Percentiles rank a stretch among this genome's conserved stretches.
phyloP scores from a whole-genome alignment of 805 yeast genomes.

The Jamesozyma lodderae region DNA sequence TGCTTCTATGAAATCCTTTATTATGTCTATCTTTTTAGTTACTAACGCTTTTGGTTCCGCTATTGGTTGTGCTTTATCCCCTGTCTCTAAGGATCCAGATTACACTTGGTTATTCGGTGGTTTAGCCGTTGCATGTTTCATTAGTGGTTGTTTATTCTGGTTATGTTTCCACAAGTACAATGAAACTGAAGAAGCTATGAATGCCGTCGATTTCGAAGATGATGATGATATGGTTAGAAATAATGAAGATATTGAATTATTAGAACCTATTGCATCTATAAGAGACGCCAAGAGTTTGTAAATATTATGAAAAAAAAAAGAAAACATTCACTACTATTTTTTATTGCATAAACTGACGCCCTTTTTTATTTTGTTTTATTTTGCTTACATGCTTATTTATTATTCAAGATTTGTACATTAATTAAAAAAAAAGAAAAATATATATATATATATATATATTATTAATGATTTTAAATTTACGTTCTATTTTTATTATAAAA shows the following conservation, averaged over 20 bases:
- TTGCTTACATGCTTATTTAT: no score
- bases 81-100: conserved; percentile 61
- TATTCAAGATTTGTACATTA: no score
- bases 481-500: no score
- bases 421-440: no score
- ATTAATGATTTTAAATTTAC: no score
- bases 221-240: conserved; percentile 9
- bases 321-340: no score
- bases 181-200: conserved; percentile 47
- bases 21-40: conserved; percentile 49
- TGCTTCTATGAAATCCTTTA: conserved; percentile 37
- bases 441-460: no score
- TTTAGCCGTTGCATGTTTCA: conserved; percentile 47
- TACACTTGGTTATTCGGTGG: conserved; percentile 62
- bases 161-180: conserved; percentile 46
- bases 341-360: neutral
- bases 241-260: conserved; percentile 6
- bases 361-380: neutral
- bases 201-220: conserved; percentile 36
- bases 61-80: conserved; percentile 60
- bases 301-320: neutral
- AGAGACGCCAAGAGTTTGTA: conserved; percentile 4
- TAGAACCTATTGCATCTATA: conserved; percentile 2
- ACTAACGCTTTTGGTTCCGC: conserved; percentile 75
- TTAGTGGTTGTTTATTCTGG: conserved; percentile 59